Conservation (phyloP, 306 rosid genomes). For the Rosa rugosa region DNA sequence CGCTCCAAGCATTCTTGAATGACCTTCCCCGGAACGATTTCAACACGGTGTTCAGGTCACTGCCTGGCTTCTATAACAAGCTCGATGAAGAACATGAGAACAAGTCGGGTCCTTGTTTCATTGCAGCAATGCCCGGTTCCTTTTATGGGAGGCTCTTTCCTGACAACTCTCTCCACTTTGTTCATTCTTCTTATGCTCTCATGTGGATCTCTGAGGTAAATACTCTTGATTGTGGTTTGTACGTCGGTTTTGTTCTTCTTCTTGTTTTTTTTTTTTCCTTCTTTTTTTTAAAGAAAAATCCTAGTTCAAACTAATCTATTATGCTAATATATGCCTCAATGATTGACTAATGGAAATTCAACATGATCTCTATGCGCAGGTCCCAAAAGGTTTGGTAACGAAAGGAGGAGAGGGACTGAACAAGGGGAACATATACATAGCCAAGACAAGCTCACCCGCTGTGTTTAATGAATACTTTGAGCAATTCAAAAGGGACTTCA, state of each 20-base stretch:
- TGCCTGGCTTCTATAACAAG: slow-evolving; percentile 32
- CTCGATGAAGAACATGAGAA: not conserved
- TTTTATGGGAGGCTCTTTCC: slow-evolving; percentile 61
- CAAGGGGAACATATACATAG: slow-evolving; percentile 22
- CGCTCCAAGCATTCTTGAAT: slow-evolving; percentile 38
- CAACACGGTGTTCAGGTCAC: slow-evolving; percentile 32
- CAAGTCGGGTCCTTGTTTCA: slow-evolving; percentile 29
- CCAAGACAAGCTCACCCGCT: slow-evolving; percentile 23
- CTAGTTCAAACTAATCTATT: too few relatives aligned
- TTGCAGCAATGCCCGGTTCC: slow-evolving; percentile 44
- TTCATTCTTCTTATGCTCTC: slow-evolving; percentile 28
- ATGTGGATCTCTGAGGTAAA: slow-evolving; percentile 50
- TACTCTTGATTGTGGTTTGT: too few relatives aligned
- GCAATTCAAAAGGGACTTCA: slow-evolving; percentile 40
- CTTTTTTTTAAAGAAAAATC: too few relatives aligned
- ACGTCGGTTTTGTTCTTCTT: too few relatives aligned
- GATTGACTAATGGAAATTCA: too few relatives aligned
- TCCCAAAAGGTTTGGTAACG: slow-evolving; percentile 21
- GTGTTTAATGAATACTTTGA: slow-evolving; percentile 23
- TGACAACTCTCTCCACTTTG: not conserved
- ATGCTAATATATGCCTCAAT: too few relatives aligned
- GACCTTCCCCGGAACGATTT: slow-evolving; percentile 54
- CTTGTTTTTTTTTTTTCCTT: too few relatives aligned
- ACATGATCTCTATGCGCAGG: not conserved
- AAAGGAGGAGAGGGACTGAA: slow-evolving; percentile 12